A percentile compares a stretch with the other conserved stretches of the same genome.
These are phyloP conservation scores for Chenopodium quinoa DNA, from an alignment of 148 eudicot genomes.

Conservation along the genomic window DNA sequence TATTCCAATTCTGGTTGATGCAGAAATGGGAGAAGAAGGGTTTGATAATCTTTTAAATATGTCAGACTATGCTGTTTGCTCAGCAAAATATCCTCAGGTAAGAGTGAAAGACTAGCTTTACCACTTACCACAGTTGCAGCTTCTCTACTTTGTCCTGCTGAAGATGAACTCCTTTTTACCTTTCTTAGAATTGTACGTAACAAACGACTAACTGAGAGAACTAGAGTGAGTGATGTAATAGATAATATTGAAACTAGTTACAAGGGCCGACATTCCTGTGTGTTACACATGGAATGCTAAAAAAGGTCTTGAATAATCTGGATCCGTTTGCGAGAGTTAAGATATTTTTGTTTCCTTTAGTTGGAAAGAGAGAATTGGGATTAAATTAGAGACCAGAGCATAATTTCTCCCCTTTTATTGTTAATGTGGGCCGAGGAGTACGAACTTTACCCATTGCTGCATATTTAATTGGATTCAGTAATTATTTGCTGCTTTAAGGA, in stretches of 20 bases:
- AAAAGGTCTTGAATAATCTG: neutral
- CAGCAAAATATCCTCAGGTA: conserved; percentile 86
- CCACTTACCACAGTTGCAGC: neutral
- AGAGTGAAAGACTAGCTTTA: neutral
- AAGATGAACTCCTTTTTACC: neutral
- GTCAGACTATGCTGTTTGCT: conserved; percentile 72
- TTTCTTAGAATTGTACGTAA: too few relatives aligned
- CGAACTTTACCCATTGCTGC: neutral
- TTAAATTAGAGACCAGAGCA: too few relatives aligned
- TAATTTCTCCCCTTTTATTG: too few relatives aligned
- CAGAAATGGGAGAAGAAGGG: conserved; percentile 80
- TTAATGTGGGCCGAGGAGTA: too few relatives aligned
- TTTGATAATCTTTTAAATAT: conserved; percentile 60
- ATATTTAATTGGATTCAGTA: neutral
- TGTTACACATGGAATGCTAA: neutral
- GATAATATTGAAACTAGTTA: neutral
- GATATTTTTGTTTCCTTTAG: neutral
- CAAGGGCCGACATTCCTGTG: neutral
- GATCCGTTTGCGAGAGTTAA: neutral
- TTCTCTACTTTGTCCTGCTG: neutral
- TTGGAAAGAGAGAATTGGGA: neutral
- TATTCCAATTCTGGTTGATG: conserved; percentile 85
- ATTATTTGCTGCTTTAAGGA: neutral
- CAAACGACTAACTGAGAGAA: neutral
- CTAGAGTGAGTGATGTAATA: neutral